Evolutionary conservation across 257 asterid genomes (phyloP).

Genomic region (Scutellaria minor): DNA sequence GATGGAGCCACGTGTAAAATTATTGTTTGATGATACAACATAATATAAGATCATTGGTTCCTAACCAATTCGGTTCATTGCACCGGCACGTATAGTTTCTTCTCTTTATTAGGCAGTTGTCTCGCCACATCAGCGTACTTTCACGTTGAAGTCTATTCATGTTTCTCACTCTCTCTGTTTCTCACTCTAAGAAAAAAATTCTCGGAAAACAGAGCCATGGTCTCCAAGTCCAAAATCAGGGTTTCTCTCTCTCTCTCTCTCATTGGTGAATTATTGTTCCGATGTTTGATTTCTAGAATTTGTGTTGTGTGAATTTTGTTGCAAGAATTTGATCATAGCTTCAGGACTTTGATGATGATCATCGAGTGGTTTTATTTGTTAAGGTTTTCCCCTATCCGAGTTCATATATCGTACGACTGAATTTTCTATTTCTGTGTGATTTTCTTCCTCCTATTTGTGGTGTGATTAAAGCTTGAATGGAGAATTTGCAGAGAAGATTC

Average conservation of each 20-base stretch:
- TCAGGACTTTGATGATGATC: slow-evolving; percentile 30
- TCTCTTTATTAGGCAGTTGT: slow-evolving; percentile 12
- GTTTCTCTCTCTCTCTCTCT: slow-evolving; percentile 36
- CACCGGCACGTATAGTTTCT: slow-evolving; percentile 22
- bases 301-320: not conserved
- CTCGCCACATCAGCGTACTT: slow-evolving; percentile 34
- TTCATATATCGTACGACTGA: slow-evolving; percentile 3
- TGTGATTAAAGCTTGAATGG: slow-evolving; percentile 9
- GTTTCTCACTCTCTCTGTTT: slow-evolving; percentile 32
- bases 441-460: slow-evolving; percentile 5
- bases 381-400: not conserved
- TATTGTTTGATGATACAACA: not conserved
- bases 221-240: slow-evolving; percentile 46
- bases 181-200: slow-evolving; percentile 26
- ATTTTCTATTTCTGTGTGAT: not conserved
- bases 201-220: slow-evolving; percentile 34
- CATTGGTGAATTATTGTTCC: not conserved
- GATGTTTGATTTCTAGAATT: slow-evolving; percentile 8
- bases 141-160: slow-evolving; percentile 19
- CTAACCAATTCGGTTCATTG: not conserved
- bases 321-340: slow-evolving; percentile 30
- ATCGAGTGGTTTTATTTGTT: slow-evolving; percentile 12
- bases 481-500: slow-evolving; percentile 24
- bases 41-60: not conserved
- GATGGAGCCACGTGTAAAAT: slow-evolving; percentile 11